These are phyloP conservation scores for Lentinus brumalis DNA, from an alignment of 768 basidiomycete genomes.

Conservation along the genomic window DNA sequence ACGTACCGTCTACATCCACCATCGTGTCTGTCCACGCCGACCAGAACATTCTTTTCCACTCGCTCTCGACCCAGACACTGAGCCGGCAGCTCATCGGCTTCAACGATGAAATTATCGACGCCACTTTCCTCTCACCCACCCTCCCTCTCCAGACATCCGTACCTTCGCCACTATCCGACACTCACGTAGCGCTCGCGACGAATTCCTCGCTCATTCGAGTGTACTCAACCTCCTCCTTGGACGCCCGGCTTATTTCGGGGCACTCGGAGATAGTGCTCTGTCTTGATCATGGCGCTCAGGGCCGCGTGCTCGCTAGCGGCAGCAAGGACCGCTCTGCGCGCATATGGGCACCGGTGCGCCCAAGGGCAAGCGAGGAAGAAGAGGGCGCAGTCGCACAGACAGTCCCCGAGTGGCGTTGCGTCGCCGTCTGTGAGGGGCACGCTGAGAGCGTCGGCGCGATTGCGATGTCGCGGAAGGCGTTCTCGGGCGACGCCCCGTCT, in stretches of 20 bases:
- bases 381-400: neutral
- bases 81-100: constrained; percentile 89
- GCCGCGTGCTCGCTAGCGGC: constrained; percentile 81
- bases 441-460: constrained; percentile 92
- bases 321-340: constrained; percentile 91
- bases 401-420: constrained; percentile 62
- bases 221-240: constrained; percentile 74
- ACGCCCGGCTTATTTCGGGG: constrained; percentile 84
- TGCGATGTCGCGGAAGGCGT: constrained; percentile 66
- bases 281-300: constrained; percentile 68
- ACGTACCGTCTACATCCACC: constrained; percentile 61
- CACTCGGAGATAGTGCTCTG: constrained; percentile 92
- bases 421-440: constrained; percentile 91
- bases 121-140: constrained; percentile 64
- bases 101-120: constrained; percentile 97
- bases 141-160: constrained; percentile 25
- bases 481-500: constrained; percentile 26
- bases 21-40: constrained; percentile 90
- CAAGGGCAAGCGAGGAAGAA: neutral
- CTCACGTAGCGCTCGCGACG: constrained; percentile 91
- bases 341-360: constrained; percentile 62
- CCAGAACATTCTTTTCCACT: constrained; percentile 95
- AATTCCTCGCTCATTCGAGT: constrained; percentile 95
- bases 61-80: constrained; percentile 62
- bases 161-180: constrained; percentile 44